phyloP scores from a whole-genome alignment of 306 rosid species.

The Amphicarpaea edgeworthii region DNA sequence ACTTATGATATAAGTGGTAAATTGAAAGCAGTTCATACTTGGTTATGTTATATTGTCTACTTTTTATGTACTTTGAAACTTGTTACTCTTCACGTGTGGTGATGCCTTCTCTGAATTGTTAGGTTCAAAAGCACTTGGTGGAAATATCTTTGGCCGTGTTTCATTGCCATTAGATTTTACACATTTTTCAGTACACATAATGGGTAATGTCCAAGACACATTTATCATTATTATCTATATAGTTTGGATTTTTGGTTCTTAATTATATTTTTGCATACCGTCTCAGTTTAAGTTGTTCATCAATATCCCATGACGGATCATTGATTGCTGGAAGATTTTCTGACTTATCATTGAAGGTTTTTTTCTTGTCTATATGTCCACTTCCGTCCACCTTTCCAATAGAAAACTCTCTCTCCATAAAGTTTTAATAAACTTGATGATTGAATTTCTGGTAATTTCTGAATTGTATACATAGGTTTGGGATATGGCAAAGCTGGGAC shows the following conservation, averaged over 20 bases:
- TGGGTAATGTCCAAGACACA: slow-evolving; percentile 60
- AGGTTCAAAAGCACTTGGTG: too few species aligned
- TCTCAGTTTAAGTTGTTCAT: slow-evolving; percentile 87
- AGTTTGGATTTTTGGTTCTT: slow-evolving; percentile 37
- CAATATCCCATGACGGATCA: slow-evolving; percentile 94
- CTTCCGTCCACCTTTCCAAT: not conserved
- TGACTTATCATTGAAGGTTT: slow-evolving; percentile 89
- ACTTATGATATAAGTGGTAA: slow-evolving; percentile 26
- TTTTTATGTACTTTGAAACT: too few species aligned
- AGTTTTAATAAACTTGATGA: slow-evolving; percentile 33
- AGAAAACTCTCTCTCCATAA: slow-evolving; percentile 22
- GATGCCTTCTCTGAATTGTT: too few species aligned
- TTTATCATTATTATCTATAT: slow-evolving; percentile 31
- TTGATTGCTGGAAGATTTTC: slow-evolving; percentile 98
- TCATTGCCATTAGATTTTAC: slow-evolving; percentile 94
- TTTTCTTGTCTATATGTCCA: slow-evolving; percentile 7
- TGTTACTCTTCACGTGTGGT: too few species aligned
- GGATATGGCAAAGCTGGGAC: slow-evolving; percentile 99
- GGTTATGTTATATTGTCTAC: too few species aligned
- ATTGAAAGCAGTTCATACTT: slow-evolving; percentile 32
- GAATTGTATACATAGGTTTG: slow-evolving; percentile 67
- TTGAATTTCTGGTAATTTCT: slow-evolving; percentile 9
- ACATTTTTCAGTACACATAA: slow-evolving; percentile 88
- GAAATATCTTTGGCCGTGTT: slow-evolving; percentile 57
- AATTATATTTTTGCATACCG: slow-evolving; percentile 42